Percentiles rank a stretch among this genome's conserved stretches.
Evolutionary conservation across 495 filamentous ascomycete species (phyloP).

Genomic region (Aspergillus campestris): DNA sequence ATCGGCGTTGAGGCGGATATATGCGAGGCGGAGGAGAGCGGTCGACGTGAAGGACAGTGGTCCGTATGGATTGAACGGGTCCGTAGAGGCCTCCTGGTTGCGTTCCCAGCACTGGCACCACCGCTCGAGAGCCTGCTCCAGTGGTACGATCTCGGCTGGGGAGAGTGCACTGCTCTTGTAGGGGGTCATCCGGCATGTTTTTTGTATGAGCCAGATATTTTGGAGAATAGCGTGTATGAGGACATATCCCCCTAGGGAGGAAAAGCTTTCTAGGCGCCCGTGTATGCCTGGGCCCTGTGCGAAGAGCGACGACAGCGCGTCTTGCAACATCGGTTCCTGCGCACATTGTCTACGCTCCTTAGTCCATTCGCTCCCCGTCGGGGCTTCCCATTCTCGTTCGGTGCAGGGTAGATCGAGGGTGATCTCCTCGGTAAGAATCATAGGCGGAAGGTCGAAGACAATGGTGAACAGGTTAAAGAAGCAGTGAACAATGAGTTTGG

Average conservation of each 20-base stretch:
- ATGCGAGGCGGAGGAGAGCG: conserved; percentile 55
- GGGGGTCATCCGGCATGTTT: conserved; percentile 39
- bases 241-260: conserved; percentile 58
- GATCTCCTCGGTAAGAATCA: conserved; percentile 55
- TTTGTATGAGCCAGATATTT: conserved; percentile 58
- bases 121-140: conserved; percentile 49
- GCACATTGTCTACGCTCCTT: conserved; percentile 17
- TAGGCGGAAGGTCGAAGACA: conserved; percentile 40
- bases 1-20: conserved; percentile 60
- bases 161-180: conserved; percentile 40
- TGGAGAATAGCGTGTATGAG: conserved; percentile 63
- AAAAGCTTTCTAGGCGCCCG: conserved; percentile 26
- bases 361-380: conserved; percentile 20
- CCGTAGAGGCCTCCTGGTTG: conserved; percentile 43
- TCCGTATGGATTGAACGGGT: conserved; percentile 45
- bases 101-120: conserved; percentile 58
- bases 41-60: conserved; percentile 60
- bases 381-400: conserved; percentile 33
- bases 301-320: conserved; percentile 25
- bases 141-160: conserved; percentile 45
- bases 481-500: conserved; percentile 39
- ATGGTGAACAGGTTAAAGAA: conserved; percentile 45
- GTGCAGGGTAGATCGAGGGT: conserved; percentile 50
- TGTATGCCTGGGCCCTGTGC: conserved; percentile 8
- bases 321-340: conserved; percentile 27